Evolutionary conservation across 768 basidiomycete genomes (phyloP), one percentile per base, ranked within the genome.

Genomic region (Naganishia onofrii): DNA sequence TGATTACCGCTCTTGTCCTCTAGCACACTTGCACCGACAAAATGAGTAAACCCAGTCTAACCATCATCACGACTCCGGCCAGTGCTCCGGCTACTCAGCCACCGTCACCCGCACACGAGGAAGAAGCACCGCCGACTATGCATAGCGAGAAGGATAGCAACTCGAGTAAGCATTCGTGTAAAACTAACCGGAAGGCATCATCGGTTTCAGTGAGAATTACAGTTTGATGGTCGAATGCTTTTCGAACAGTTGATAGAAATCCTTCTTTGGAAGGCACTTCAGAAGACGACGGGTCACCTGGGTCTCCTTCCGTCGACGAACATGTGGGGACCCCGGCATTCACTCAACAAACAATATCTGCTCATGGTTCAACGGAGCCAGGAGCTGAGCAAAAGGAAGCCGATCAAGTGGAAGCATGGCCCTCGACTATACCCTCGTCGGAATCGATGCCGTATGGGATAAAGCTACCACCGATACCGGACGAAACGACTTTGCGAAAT

Each of bases 11-110:
- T 3, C 12, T 23, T 13, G 48, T n/a, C 23, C 23, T 26, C 12
- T 21, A 51, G 48, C 23, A 21, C 44, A 3, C 15, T 15, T 17
- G 7, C 13, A 51, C 6, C n/a, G 12, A n/a, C 60, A 44, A 29
- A 0, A 63, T 63, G 60, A 63, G 60, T n/a, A 63, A 63, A 63
- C 60, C 60, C 2, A 44, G 34, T 26, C 34, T 63, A 17, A 63
- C 60, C 6, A 63, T 63, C 60, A 63, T 63, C 42, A 63, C 60
- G 5, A 63, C 60, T 5, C 60, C 60, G 38, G 60, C 60, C 17
- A 63, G 60, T 44, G 60, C 60, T 46, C 38, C 38, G n/a, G 10
- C 60, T 10, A 63, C 60, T 13, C 34, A 46, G 23, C 42, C 60
- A 28, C 36, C 60, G 9, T 42, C 60, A 42, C 60, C 60, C 6